Evolutionary conservation across 2,329 filamentous ascomycete genomes (phyloP).

Genomic region (Cercospora nicotianae): DNA sequence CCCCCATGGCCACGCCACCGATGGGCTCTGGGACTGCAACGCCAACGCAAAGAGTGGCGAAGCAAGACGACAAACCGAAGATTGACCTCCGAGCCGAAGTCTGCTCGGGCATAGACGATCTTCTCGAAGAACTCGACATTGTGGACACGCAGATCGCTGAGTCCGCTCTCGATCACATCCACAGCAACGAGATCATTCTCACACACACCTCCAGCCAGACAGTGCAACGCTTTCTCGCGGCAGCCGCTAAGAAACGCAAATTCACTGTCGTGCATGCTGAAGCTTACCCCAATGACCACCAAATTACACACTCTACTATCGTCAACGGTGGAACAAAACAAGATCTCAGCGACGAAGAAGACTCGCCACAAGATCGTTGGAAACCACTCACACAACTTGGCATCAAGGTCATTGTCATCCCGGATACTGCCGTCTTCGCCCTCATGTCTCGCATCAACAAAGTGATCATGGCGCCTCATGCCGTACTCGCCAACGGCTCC

Average conservation of each 20-base stretch:
- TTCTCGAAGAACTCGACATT: constrained; percentile 90
- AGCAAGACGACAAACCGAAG: constrained; percentile 39
- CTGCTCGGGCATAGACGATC: constrained; percentile 89
- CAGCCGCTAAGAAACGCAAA: constrained; percentile 82
- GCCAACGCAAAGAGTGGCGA: constrained; percentile 38
- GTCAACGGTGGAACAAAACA: constrained; percentile 54
- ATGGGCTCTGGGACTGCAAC: constrained; percentile 27
- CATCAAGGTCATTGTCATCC: constrained; percentile 78
- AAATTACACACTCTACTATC: constrained; percentile 62
- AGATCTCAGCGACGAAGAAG: constrained; percentile 48
- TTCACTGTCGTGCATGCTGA: constrained; percentile 88
- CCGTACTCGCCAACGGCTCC: constrained; percentile 84
- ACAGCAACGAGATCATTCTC: constrained; percentile 88
- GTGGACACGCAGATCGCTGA: constrained; percentile 91
- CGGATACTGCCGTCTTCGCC: constrained; percentile 82
- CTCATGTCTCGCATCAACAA: constrained; percentile 96
- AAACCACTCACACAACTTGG: constrained; percentile 77
- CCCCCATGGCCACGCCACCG: constrained; percentile 41
- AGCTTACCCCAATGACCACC: constrained; percentile 68
- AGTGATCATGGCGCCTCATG: constrained; percentile 84
- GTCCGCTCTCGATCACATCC: constrained; percentile 86
- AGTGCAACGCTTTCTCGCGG: constrained; percentile 84
- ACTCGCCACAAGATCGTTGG: constrained; percentile 53
- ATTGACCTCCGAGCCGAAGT: constrained; percentile 84
- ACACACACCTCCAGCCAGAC: constrained; percentile 83